phyloP scores from a whole-genome alignment of 2,329 filamentous ascomycete genomes.

The Diaporthe nobilis region DNA sequence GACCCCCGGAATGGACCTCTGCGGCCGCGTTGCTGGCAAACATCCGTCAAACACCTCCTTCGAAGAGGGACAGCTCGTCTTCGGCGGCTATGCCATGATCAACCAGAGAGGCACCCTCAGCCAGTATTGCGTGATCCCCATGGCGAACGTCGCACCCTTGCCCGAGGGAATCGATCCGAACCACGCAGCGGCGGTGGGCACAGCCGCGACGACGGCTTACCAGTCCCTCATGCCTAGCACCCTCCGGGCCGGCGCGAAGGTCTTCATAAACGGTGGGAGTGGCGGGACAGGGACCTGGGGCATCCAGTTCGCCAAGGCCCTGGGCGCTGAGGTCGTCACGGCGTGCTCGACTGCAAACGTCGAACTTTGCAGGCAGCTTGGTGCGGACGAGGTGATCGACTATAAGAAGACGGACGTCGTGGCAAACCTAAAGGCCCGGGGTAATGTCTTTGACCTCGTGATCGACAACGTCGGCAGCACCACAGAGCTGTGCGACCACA shows the following conservation, averaged over 20 bases:
- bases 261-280: constrained; percentile 55
- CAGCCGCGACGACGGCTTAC: constrained; percentile 46
- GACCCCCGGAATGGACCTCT: constrained; percentile 65
- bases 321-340: constrained; percentile 53
- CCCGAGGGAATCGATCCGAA: constrained; percentile 41
- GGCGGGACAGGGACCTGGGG: constrained; percentile 55
- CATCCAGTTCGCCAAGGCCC: constrained; percentile 54
- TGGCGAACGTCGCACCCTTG: constrained; percentile 33
- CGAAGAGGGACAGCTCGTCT: constrained; percentile 44
- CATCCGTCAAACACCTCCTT: constrained; percentile 32
- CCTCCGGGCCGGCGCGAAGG: constrained; percentile 35
- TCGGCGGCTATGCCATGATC: constrained; percentile 37
- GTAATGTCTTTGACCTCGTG: constrained; percentile 45
- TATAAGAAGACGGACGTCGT: constrained; percentile 47
- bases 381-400: constrained; percentile 56
- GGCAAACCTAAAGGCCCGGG: constrained; percentile 40
- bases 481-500: constrained; percentile 45
- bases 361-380: constrained; percentile 51
- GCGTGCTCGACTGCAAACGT: constrained; percentile 53
- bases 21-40: constrained; percentile 60
- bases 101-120: constrained; percentile 43
- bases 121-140: constrained; percentile 42
- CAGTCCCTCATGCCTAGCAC: constrained; percentile 44
- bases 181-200: constrained; percentile 48
- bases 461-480: constrained; percentile 48